These are phyloP conservation scores for Diaporthe citrichinensis DNA, from an alignment of 2,329 filamentous ascomycete genomes.

Conservation along the genomic window DNA sequence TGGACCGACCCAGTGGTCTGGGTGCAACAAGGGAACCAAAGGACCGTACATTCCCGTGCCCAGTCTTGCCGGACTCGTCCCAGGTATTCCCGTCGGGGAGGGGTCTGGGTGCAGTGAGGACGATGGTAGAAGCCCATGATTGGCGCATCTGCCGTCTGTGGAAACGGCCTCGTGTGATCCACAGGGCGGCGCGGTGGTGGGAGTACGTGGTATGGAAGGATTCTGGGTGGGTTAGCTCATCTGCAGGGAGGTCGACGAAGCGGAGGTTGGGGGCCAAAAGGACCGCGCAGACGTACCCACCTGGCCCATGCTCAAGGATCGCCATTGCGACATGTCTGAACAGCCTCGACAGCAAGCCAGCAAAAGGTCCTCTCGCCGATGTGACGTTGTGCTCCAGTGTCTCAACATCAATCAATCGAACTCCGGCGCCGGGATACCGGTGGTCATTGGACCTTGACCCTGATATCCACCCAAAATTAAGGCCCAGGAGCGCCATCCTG, in stretches of 20 bases:
- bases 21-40: conserved; percentile 4
- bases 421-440: neutral
- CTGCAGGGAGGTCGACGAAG: conserved; percentile 12
- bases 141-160: conserved; percentile 8
- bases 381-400: conserved; percentile 24
- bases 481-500: conserved; percentile 15
- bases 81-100: neutral
- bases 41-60: conserved; percentile 32
- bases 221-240: conserved; percentile 2
- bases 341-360: conserved; percentile 2
- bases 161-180: conserved; percentile 18
- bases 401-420: conserved; percentile 24
- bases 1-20: conserved; percentile 6
- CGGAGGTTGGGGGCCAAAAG: conserved; percentile 33
- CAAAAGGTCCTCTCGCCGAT: conserved; percentile 5
- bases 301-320: conserved; percentile 26
- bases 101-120: conserved; percentile 22
- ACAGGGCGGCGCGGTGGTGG: conserved; percentile 12
- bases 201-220: conserved; percentile 17
- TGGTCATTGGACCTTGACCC: neutral
- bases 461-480: conserved; percentile 18
- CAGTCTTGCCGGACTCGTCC: neutral
- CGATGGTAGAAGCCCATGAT: neutral
- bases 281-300: conserved; percentile 28
- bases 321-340: conserved; percentile 15